Evolutionary conservation across 495 filamentous ascomycete species (phyloP).

Genomic region (Articulospora tetracladia): DNA sequence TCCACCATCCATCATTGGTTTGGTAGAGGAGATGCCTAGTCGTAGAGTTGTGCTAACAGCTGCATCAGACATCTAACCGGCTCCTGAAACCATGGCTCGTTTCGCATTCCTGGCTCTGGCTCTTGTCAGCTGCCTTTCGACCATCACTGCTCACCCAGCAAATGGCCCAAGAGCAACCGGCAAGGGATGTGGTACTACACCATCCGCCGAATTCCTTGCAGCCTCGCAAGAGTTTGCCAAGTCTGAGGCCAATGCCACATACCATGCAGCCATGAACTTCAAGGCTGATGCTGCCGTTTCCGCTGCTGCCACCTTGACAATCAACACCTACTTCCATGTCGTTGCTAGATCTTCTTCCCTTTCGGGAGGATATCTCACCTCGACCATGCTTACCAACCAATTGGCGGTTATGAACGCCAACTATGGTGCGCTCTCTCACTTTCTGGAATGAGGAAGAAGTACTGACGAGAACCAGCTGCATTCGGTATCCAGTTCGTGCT

Average conservation of each 20-base stretch:
- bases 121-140: background rate
- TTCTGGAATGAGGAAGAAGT: background rate
- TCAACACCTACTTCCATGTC: constrained; percentile 63
- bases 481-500: constrained; percentile 52
- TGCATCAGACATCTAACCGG: background rate
- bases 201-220: constrained; percentile 24
- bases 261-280: constrained; percentile 8
- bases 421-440: background rate
- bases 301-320: constrained; percentile 28
- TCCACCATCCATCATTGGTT: background rate
- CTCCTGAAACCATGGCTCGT: background rate
- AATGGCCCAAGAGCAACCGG: background rate
- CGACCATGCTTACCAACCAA: constrained; percentile 30
- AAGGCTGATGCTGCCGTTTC: background rate
- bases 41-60: background rate
- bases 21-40: background rate
- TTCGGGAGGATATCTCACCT: constrained; percentile 48
- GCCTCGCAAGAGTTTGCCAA: constrained; percentile 27
- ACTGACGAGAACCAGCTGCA: constrained; percentile 15
- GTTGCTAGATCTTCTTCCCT: constrained; percentile 41
- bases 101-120: background rate
- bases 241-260: constrained; percentile 23
- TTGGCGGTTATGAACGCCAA: constrained; percentile 7
- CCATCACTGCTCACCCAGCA: background rate
- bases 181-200: constrained; percentile 2